phyloP scores from a whole-genome alignment of 2,329 filamentous ascomycete genomes.

The Dactylonectria estremocensis region DNA sequence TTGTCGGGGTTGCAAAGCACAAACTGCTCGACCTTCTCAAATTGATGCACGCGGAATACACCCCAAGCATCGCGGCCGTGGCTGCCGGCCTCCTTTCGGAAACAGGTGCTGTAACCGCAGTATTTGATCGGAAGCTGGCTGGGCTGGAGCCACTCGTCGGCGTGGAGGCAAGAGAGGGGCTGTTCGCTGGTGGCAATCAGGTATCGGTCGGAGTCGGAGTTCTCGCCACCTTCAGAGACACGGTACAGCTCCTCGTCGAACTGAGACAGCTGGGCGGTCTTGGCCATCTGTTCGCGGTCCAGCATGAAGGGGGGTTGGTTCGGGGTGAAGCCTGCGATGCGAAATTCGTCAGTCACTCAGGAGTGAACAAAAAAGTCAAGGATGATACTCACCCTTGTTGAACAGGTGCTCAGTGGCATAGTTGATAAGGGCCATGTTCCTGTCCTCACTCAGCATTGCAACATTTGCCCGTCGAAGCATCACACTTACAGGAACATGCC shows the following conservation, averaged over 20 bases:
- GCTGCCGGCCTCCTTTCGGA: conserved; percentile 93
- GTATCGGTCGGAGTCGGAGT: conserved; percentile 90
- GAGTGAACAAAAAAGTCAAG: background rate
- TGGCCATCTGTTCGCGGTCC: conserved; percentile 95
- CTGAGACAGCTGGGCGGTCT: conserved; percentile 96
- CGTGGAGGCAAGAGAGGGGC: conserved; percentile 92
- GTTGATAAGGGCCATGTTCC: conserved; percentile 92
- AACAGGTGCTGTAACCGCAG: conserved; percentile 90
- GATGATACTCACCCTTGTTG: conserved; percentile 40
- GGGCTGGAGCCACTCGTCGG: conserved; percentile 91
- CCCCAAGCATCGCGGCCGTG: conserved; percentile 94
- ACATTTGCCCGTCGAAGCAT: background rate
- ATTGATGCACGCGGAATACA: conserved; percentile 98
- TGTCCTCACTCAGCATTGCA: conserved; percentile 37
- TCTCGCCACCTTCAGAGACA: conserved; percentile 88
- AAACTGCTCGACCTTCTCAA: conserved; percentile 93
- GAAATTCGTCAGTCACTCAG: conserved; percentile 22
- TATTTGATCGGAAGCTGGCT: conserved; percentile 91
- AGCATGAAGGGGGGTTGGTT: conserved; percentile 95
- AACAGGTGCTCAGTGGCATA: conserved; percentile 91
- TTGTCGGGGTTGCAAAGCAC: conserved; percentile 87
- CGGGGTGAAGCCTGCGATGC: conserved; percentile 77
- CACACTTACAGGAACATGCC: conserved; percentile 79
- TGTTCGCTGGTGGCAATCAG: conserved; percentile 89
- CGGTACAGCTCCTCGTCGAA: conserved; percentile 99